Conservation (phyloP, 2,329 filamentous ascomycete species). For the Colletotrichum cuscutae region DNA sequence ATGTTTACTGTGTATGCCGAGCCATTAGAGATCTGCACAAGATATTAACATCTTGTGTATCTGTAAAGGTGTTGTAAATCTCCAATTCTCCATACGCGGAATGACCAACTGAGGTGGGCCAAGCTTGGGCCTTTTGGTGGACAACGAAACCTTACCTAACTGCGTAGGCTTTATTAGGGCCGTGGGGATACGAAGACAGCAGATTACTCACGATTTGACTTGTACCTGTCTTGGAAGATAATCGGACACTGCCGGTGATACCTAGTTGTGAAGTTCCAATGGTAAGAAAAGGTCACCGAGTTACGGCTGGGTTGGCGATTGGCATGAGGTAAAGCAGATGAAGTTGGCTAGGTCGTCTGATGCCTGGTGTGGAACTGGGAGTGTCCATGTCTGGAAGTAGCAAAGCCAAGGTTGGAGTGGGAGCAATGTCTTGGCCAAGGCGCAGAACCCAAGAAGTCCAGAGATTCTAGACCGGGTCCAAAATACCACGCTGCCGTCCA, state of each 20-base stretch:
- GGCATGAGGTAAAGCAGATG: not conserved
- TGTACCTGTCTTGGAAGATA: not conserved
- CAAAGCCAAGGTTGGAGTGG: not conserved
- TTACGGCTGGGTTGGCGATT: no score
- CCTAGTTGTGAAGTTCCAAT: not conserved
- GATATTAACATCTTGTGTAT: no score
- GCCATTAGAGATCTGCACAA: not conserved
- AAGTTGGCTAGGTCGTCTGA: not conserved
- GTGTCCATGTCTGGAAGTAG: not conserved
- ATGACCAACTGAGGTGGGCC: no score
- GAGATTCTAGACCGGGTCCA: conserved; percentile 28
- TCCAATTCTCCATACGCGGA: no score
- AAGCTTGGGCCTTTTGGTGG: no score
- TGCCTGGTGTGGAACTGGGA: not conserved
- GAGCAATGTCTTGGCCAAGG: not conserved
- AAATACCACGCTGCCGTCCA: conserved; percentile 13
- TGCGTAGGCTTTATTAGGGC: not conserved
- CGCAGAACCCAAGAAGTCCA: not conserved
- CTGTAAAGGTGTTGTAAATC: not conserved
- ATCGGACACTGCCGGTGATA: not conserved
- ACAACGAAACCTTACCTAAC: no score
- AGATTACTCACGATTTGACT: not conserved
- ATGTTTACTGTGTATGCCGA: not conserved
- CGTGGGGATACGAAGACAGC: not conserved
- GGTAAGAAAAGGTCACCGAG: not conserved